Evolutionary conservation across 2,329 filamentous ascomycete species (phyloP).

Genomic region (Teratosphaeria pseudoeucalypti): DNA sequence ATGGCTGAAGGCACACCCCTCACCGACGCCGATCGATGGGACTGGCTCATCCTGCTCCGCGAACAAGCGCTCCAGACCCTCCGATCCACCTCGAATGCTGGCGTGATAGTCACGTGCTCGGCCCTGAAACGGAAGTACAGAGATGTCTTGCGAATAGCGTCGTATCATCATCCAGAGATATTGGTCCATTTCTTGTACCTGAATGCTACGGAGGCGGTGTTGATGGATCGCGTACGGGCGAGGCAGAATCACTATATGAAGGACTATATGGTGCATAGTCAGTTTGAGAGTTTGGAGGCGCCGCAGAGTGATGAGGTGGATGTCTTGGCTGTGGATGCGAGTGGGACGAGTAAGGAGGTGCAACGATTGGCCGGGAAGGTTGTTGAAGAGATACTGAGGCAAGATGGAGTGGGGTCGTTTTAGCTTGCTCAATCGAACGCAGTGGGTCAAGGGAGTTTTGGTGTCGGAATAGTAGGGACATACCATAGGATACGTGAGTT

Average conservation of each 20-base stretch:
- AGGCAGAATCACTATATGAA: slow-evolving; percentile 92
- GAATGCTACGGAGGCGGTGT: slow-evolving; percentile 61
- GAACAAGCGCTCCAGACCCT: slow-evolving; percentile 32
- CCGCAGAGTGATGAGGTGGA: slow-evolving; percentile 50
- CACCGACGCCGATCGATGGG: slow-evolving; percentile 91
- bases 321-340: slow-evolving; percentile 37
- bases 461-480: neutral
- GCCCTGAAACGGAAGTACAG: slow-evolving; percentile 95
- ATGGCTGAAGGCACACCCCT: slow-evolving; percentile 78
- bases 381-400: slow-evolving; percentile 28
- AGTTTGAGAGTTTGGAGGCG: slow-evolving; percentile 78
- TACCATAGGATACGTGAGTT: neutral
- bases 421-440: neutral
- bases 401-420: neutral
- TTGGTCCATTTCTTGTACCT: slow-evolving; percentile 85
- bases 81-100: slow-evolving; percentile 13
- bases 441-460: neutral
- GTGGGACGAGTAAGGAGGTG: slow-evolving; percentile 31
- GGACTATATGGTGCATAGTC: slow-evolving; percentile 85
- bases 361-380: slow-evolving; percentile 28
- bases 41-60: slow-evolving; percentile 62
- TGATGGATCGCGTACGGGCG: slow-evolving; percentile 63
- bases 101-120: slow-evolving; percentile 93
- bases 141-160: slow-evolving; percentile 50
- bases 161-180: slow-evolving; percentile 34